A percentile compares a stretch with the other conserved stretches of the same genome.
phyloP scores from a whole-genome alignment of 169 alveolate species.

The Cytauxzoon felis region DNA sequence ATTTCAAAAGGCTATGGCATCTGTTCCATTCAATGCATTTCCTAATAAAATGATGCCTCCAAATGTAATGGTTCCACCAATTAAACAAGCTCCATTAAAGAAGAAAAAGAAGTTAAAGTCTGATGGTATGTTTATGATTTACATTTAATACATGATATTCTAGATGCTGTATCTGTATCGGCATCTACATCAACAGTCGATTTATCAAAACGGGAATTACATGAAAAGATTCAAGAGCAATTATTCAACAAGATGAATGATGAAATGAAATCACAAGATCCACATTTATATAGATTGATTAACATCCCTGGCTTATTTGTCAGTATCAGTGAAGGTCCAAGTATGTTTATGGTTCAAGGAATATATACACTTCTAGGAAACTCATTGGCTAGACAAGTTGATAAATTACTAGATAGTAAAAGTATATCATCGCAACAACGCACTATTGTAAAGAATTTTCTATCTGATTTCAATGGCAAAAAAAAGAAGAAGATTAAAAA shows the following conservation, averaged over 20 bases:
- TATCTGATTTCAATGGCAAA: neutral
- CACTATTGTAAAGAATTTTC: neutral
- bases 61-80: neutral
- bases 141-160: no score
- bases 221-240: no score
- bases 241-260: neutral
- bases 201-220: no score
- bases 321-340: neutral
- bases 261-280: neutral
- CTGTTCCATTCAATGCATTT: neutral
- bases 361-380: neutral
- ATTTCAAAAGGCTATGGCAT: slow-evolving; percentile 8
- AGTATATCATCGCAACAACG: neutral
- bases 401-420: neutral
- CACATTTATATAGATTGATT: neutral
- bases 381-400: neutral
- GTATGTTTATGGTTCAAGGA: neutral
- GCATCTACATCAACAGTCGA: no score
- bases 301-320: neutral
- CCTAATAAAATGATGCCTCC: neutral
- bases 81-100: no score
- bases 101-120: no score
- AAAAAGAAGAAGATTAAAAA: neutral
- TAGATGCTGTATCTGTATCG: no score
- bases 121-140: no score